Base-by-base conservation (phyloP, 768 basidiomycete genomes). In the Heimioporus sp. region DNA sequence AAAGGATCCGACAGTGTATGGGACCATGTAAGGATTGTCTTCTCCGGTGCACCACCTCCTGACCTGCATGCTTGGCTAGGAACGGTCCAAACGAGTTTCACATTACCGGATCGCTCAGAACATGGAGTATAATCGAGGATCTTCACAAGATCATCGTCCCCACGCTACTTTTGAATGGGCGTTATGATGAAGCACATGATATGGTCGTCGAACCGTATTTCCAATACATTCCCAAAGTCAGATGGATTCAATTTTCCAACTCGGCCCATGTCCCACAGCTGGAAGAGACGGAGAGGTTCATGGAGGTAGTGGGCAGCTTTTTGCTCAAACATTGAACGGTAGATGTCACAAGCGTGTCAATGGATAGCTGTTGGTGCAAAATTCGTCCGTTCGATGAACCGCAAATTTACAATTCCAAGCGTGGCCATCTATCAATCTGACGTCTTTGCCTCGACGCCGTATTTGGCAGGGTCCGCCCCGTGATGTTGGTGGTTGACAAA, bases 401-500 rank as follows among this genome's bases (percentile, higher is more conserved):
- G 36, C 55, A 46, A 32, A 45, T 42, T 44, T 55, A 61, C 55
- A 54, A 20, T 45, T 38, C 24, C 10, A 48, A 32, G 24, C 34
- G n/a, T 28, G 21, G 39, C 10, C n/a, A 43, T 56, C 52, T 62
- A 71, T 56, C 50, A 59, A 34, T 52, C 54, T 40, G 46, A 40
- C 34, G 68, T 68, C 47, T 64, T 61, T 44, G 57, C 56, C 59
- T 63, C 69, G 41, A 76, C 75, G 21, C 74, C 76, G 56, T 96
- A 97, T 70, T 92, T 94, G 51, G 85, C 80, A 17, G 87, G 80
- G 62, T 95, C 89, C 10, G 85, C 83, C 3, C 93, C 93, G 65
- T 96, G 94, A 65, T 83, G 73, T 39, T 83, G 85, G 69, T 97
- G 94, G 69, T 95, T 88, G 61, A 95, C 94, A 44, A 98, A 76